A percentile compares a stretch with the other conserved stretches of the same genome.
Evolutionary conservation across 73 alveolate genomes (phyloP).

Genomic region (Chromera velia): DNA sequence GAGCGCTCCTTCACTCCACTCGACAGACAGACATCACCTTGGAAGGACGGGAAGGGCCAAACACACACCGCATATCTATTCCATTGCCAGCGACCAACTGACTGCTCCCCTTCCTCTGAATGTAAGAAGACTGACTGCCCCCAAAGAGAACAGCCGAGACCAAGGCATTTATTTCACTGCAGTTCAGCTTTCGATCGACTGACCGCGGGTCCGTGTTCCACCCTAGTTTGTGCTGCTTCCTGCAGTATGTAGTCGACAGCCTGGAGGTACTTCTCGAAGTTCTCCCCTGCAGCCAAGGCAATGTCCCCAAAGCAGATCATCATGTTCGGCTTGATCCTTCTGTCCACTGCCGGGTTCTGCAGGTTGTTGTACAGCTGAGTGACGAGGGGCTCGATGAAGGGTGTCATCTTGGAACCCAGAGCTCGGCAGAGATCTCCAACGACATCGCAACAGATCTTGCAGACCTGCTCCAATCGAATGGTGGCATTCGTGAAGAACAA

Average conservation of each 20-base stretch:
- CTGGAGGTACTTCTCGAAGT: constrained; percentile 31
- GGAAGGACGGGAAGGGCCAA: no score
- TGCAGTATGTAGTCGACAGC: constrained; percentile 37
- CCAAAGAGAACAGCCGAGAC: no score
- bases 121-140: no score
- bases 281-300: constrained; percentile 39
- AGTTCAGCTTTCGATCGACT: no score
- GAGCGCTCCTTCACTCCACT: no score
- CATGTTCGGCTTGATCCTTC: constrained; percentile 30
- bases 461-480: no score
- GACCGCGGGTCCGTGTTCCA: background rate
- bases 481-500: no score
- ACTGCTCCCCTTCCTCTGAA: no score
- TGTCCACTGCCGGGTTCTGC: constrained; percentile 37
- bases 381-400: constrained; percentile 11
- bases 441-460: constrained; percentile 21
- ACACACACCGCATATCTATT: no score
- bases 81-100: no score
- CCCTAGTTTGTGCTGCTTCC: constrained; percentile 29
- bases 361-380: constrained; percentile 23
- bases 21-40: no score
- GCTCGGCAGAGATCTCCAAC: constrained; percentile 45
- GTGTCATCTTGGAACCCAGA: constrained; percentile 6
- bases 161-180: no score
- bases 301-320: constrained; percentile 45